phyloP scores from a whole-genome alignment of 2,329 filamentous ascomycete species.

The Anisogramma anomala region DNA sequence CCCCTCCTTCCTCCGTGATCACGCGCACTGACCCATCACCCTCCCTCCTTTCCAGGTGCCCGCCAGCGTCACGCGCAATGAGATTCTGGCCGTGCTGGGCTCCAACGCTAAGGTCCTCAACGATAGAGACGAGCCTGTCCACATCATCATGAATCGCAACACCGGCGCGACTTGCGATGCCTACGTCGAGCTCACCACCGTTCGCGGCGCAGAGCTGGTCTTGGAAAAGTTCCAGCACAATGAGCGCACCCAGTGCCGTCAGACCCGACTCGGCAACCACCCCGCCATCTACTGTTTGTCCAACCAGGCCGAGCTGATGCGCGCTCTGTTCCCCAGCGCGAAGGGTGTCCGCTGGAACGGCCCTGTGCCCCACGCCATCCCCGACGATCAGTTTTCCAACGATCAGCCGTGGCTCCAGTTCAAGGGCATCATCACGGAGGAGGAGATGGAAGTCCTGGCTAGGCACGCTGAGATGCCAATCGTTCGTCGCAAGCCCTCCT shows the following conservation, averaged over 20 bases:
- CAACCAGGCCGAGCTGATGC: constrained; percentile 46
- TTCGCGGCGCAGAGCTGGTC: constrained; percentile 41
- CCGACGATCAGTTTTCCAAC: constrained; percentile 24
- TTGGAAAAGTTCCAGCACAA: constrained; percentile 38
- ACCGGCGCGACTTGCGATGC: constrained; percentile 52
- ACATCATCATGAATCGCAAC: constrained; percentile 54
- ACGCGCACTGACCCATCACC: background rate
- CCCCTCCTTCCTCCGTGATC: too few relatives aligned
- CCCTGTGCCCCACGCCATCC: constrained; percentile 28
- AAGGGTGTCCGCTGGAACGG: constrained; percentile 45
- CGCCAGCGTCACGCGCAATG: constrained; percentile 39
- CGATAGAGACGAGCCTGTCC: constrained; percentile 43
- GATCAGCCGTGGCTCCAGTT: constrained; percentile 40
- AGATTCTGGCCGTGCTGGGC: constrained; percentile 48
- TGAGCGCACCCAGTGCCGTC: constrained; percentile 28
- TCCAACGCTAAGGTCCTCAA: constrained; percentile 44
- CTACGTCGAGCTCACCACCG: constrained; percentile 44
- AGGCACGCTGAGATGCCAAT: constrained; percentile 55
- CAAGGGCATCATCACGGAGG: constrained; percentile 47
- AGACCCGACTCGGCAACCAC: constrained; percentile 43
- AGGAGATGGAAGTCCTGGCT: constrained; percentile 52
- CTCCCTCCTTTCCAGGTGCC: constrained; percentile 35
- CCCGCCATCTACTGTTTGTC: constrained; percentile 46
- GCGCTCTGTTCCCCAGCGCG: constrained; percentile 48
- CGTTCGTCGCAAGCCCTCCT: too few relatives aligned